These are phyloP conservation scores for Ascochyta rabiei DNA, from an alignment of 2,329 filamentous ascomycete genomes.

Conservation along the genomic window DNA sequence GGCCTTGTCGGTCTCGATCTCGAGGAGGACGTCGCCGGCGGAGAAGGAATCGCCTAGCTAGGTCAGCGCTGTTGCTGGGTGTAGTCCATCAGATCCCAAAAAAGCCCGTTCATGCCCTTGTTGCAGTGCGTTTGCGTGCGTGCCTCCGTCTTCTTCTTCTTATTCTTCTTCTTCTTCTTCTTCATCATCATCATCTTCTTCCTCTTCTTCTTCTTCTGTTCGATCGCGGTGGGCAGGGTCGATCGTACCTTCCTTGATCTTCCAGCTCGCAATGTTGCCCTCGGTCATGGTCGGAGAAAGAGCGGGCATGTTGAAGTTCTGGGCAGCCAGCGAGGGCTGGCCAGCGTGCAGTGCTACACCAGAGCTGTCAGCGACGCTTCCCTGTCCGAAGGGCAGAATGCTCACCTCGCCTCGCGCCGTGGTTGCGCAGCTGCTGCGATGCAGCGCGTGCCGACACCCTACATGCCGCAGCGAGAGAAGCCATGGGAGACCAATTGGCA, in stretches of 20 bases:
- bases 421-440: constrained; percentile 57
- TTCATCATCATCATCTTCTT: too few relatives aligned
- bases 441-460: constrained; percentile 68
- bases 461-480: constrained; percentile 68
- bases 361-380: constrained; percentile 27
- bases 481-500: constrained; percentile 58
- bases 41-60: constrained; percentile 70
- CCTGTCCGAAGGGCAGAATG: constrained; percentile 23
- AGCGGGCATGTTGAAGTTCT: constrained; percentile 90
- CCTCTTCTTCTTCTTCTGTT: background rate
- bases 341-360: constrained; percentile 68
- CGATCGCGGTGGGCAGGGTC: background rate
- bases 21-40: constrained; percentile 84
- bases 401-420: constrained; percentile 66
- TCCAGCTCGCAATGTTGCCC: constrained; percentile 85
- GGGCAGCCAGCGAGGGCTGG: constrained; percentile 69
- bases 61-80: constrained; percentile 21
- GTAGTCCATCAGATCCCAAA: background rate
- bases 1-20: constrained; percentile 94
- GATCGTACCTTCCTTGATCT: constrained; percentile 73
- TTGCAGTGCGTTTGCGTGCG: background rate
- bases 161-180: too few relatives aligned
- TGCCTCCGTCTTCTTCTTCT: background rate
- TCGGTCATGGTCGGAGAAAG: constrained; percentile 94
- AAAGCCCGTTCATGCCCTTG: background rate